Conservation (phyloP, 169 alveolate species). For the Plasmodium gonderi region DNA sequence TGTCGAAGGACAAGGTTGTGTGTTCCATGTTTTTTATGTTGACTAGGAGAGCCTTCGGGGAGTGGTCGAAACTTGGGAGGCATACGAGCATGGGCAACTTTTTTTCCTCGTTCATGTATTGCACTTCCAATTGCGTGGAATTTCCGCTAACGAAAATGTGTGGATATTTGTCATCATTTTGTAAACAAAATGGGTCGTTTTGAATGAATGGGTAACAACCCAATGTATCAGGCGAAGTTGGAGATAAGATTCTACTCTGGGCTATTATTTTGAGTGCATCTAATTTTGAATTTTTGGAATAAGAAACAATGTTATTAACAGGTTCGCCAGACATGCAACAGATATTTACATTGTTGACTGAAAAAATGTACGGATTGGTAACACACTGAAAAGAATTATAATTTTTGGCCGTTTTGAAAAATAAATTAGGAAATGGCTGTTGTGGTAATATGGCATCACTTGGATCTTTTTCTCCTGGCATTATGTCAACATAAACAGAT, state of each 20-base stretch:
- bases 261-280: conserved; percentile 77
- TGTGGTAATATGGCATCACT: conserved; percentile 78
- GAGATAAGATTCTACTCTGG: conserved; percentile 79
- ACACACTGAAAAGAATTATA: conserved; percentile 66
- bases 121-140: conserved; percentile 47
- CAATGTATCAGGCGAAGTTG: conserved; percentile 83
- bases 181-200: conserved; percentile 79
- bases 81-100: conserved; percentile 47
- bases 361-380: conserved; percentile 80
- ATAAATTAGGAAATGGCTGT: conserved; percentile 78
- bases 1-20: conserved; percentile 21
- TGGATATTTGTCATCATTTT: conserved; percentile 64
- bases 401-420: conserved; percentile 69
- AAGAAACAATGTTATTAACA: conserved; percentile 73
- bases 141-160: conserved; percentile 79
- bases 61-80: conserved; percentile 26
- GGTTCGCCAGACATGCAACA: conserved; percentile 85
- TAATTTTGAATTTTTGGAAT: conserved; percentile 22
- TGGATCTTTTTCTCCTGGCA: conserved; percentile 82
- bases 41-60: conserved; percentile 48
- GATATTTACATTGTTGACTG: conserved; percentile 75
- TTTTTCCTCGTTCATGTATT: conserved; percentile 11
- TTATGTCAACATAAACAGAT: conserved; percentile 68
- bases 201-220: conserved; percentile 80
- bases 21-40: conserved; percentile 56